A percentile compares a stretch with the other conserved stretches of the same genome.
Evolutionary conservation across 495 filamentous ascomycete genomes (phyloP).

Genomic region (Podospora pseudoanserina): DNA sequence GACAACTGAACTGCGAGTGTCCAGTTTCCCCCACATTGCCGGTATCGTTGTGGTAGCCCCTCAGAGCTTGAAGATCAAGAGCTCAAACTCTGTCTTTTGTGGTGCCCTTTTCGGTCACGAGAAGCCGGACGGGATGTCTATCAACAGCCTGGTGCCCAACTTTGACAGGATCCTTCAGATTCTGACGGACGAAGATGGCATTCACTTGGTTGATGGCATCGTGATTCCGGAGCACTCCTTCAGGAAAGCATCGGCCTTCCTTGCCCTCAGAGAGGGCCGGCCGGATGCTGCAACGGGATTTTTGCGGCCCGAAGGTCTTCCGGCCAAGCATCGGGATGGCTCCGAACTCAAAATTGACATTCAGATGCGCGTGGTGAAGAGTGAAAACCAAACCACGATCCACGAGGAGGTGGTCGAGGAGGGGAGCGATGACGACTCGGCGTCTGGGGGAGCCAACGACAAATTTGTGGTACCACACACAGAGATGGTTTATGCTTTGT

Average conservation of each 20-base stretch:
- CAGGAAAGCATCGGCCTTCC: constrained; percentile 77
- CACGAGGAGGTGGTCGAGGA: constrained; percentile 46
- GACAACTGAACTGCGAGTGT: constrained; percentile 68
- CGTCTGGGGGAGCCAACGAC: constrained; percentile 26
- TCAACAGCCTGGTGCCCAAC: constrained; percentile 76
- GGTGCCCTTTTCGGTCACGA: constrained; percentile 85
- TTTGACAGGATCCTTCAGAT: constrained; percentile 80
- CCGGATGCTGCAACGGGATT: constrained; percentile 73
- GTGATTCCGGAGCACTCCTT: constrained; percentile 96
- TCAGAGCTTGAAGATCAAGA: constrained; percentile 70
- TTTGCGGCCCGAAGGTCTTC: constrained; percentile 72
- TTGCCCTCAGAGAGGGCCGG: constrained; percentile 76
- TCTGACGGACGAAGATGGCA: constrained; percentile 79
- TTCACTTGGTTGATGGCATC: constrained; percentile 83
- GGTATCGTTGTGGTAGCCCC: constrained; percentile 90
- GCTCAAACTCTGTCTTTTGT: constrained; percentile 92
- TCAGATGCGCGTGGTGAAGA: constrained; percentile 93
- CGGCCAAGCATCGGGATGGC: constrained; percentile 84
- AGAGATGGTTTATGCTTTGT: constrained; percentile 89
- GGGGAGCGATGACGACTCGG: constrained; percentile 48
- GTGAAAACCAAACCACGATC: constrained; percentile 55
- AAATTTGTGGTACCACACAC: constrained; percentile 41
- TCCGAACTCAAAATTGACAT: constrained; percentile 87
- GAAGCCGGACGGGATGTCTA: constrained; percentile 71
- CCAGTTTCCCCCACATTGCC: constrained; percentile 94